Percentiles rank a stretch among this genome's conserved stretches.
phyloP scores from a whole-genome alignment of 257 asterid genomes.

The Nicotiana knightiana region DNA sequence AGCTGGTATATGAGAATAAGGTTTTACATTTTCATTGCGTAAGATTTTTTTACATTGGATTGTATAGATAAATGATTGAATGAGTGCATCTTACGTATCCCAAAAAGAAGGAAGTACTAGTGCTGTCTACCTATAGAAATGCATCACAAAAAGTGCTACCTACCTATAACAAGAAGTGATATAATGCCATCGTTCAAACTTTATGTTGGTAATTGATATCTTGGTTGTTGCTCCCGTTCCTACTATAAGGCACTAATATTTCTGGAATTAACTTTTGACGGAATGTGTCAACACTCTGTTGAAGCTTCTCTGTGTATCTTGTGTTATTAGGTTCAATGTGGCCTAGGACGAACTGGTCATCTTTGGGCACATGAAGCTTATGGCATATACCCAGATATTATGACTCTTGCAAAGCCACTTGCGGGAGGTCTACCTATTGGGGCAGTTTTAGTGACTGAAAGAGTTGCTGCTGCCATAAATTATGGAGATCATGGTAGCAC shows the following conservation, averaged over 20 bases:
- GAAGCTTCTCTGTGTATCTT: not conserved
- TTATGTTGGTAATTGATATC: not conserved
- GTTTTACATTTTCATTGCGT: not conserved
- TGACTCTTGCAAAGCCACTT: conserved; percentile 98
- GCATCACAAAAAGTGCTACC: not conserved
- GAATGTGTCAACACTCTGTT: not conserved
- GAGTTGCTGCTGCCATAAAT: conserved; percentile 57
- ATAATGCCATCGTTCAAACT: not conserved
- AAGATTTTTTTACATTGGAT: not conserved
- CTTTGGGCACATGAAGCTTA: conserved; percentile 93
- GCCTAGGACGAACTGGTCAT: conserved; percentile 80
- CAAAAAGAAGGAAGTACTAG: not conserved
- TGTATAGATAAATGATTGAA: not conserved
- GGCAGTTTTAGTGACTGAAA: conserved; percentile 67
- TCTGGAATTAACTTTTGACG: not conserved
- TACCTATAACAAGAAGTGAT: not conserved
- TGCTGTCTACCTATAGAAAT: not conserved
- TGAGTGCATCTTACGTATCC: too few species aligned
- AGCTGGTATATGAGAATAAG: not conserved
- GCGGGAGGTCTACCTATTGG: conserved; percentile 98
- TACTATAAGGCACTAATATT: too few species aligned
- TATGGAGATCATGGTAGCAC: conserved; percentile 98
- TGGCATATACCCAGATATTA: conserved; percentile 69
- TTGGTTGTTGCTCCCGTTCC: not conserved
- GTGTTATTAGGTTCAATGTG: conserved; percentile 74